phyloP scores from a whole-genome alignment of 495 filamentous ascomycete species.

The Aspergillus affinis region DNA sequence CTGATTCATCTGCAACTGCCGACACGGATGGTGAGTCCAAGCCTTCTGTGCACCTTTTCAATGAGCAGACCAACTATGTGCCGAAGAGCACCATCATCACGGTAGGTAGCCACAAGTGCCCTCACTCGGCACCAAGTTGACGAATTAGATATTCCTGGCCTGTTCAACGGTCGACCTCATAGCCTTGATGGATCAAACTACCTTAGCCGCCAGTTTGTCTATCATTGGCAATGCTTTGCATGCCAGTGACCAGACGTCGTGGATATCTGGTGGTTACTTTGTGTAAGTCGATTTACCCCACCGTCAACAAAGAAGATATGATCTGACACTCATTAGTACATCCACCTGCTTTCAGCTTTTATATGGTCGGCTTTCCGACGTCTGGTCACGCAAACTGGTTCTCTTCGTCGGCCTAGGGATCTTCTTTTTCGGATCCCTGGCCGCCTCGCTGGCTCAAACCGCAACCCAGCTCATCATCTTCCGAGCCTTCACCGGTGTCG shows the following conservation, averaged over 20 bases:
- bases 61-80: constrained; percentile 57
- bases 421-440: constrained; percentile 55
- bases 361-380: constrained; percentile 56
- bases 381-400: constrained; percentile 57
- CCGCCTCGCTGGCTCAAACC: constrained; percentile 50
- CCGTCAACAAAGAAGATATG: not conserved
- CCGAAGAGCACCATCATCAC: constrained; percentile 50
- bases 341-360: constrained; percentile 57
- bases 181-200: constrained; percentile 57
- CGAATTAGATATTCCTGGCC: constrained; percentile 50
- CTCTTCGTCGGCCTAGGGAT: constrained; percentile 51
- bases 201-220: constrained; percentile 50
- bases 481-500: constrained; percentile 54
- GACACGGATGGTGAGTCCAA: constrained; percentile 16
- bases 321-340: constrained; percentile 28
- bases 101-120: constrained; percentile 24
- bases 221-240: constrained; percentile 49
- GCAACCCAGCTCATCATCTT: constrained; percentile 55
- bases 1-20: not conserved
- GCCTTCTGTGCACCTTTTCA: constrained; percentile 34
- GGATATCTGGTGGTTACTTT: constrained; percentile 57
- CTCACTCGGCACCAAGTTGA: not conserved
- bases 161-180: constrained; percentile 56
- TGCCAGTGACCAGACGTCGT: constrained; percentile 48
- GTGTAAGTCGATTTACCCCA: constrained; percentile 34